Evolutionary conservation across 2,329 filamentous ascomycete genomes (phyloP).

Genomic region (Amylocarpus encephaloides): DNA sequence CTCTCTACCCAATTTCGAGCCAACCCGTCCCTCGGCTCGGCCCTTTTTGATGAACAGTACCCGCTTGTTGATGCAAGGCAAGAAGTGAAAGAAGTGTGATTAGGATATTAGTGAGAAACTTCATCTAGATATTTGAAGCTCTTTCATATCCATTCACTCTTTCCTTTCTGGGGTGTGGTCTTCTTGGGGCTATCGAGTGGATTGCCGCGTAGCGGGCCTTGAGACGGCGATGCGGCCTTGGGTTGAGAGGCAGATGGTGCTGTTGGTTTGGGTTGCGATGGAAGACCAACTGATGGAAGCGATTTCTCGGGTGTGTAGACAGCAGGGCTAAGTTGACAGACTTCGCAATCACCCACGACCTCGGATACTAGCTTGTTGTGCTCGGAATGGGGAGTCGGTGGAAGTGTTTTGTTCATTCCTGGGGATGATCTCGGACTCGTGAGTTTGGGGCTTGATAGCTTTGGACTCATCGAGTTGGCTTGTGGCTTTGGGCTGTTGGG

Average conservation of each 20-base stretch:
- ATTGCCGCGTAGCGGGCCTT: conserved; percentile 7
- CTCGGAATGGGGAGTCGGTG: conserved; percentile 14
- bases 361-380: conserved; percentile 19
- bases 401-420: conserved; percentile 8
- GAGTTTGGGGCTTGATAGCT: not conserved
- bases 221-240: conserved; percentile 1
- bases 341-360: not conserved
- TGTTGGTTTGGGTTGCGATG: not conserved
- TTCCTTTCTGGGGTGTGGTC: not conserved
- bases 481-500: conserved; percentile 1
- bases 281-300: not conserved
- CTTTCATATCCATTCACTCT: conserved; percentile 11
- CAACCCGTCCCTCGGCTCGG: conserved; percentile 2
- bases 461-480: not conserved
- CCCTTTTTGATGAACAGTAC: not conserved
- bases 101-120: conserved; percentile 1
- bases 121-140: not conserved
- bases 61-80: not conserved
- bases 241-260: not conserved
- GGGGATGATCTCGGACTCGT: not conserved
- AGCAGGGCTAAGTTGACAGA: conserved; percentile 38
- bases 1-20: not conserved
- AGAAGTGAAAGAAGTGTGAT: not conserved
- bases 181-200: conserved; percentile 1
- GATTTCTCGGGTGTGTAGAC: conserved; percentile 37